Evolutionary conservation across 768 basidiomycete species (phyloP).

Genomic region (Suillus ampliporus): DNA sequence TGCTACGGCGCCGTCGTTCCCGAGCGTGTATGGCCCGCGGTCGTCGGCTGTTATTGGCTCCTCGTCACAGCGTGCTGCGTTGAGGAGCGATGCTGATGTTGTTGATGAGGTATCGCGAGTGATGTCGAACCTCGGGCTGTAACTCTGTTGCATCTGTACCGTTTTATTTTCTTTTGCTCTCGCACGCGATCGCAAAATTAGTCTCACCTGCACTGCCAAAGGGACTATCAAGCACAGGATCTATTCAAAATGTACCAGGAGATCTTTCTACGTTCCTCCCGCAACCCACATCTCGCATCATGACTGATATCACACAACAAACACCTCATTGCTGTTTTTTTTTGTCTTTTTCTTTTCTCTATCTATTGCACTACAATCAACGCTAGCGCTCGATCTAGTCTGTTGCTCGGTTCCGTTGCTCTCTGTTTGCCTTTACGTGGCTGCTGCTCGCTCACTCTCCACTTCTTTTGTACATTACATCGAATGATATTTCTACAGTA

Average conservation of each 20-base stretch:
- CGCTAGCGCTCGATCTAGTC: slow-evolving; percentile 29
- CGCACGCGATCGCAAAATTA: slow-evolving; percentile 30
- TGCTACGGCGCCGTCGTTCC: slow-evolving; percentile 79
- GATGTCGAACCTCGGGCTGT: slow-evolving; percentile 77
- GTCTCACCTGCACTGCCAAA: slow-evolving; percentile 20
- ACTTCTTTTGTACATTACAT: slow-evolving; percentile 45
- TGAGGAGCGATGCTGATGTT: slow-evolving; percentile 55
- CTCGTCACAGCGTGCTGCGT: slow-evolving; percentile 47
- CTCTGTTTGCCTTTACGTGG: slow-evolving; percentile 1
- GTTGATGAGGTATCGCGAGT: slow-evolving; percentile 72
- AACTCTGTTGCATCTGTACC: slow-evolving; percentile 27
- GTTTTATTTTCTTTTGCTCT: slow-evolving; percentile 14
- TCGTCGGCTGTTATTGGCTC: slow-evolving; percentile 51
- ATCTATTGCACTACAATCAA: slow-evolving; percentile 26
- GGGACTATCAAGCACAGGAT: slow-evolving; percentile 32
- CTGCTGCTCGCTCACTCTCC: slow-evolving; percentile 17
- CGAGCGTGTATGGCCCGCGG: slow-evolving; percentile 81
- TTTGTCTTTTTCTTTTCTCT: slow-evolving; percentile 29
- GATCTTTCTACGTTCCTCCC: slow-evolving; percentile 22
- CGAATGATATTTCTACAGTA: slow-evolving; percentile 54
- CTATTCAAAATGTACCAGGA: slow-evolving; percentile 42
- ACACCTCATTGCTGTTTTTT: slow-evolving; percentile 20
- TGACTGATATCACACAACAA: slow-evolving; percentile 11
- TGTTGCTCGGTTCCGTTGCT: slow-evolving; percentile 18
- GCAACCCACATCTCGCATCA: slow-evolving; percentile 10